Percentiles rank a stretch among this genome's conserved stretches.
These are phyloP conservation scores for Ambrosiella cleistominuta DNA, from an alignment of 2,329 filamentous ascomycete species.

Conservation along the genomic window DNA sequence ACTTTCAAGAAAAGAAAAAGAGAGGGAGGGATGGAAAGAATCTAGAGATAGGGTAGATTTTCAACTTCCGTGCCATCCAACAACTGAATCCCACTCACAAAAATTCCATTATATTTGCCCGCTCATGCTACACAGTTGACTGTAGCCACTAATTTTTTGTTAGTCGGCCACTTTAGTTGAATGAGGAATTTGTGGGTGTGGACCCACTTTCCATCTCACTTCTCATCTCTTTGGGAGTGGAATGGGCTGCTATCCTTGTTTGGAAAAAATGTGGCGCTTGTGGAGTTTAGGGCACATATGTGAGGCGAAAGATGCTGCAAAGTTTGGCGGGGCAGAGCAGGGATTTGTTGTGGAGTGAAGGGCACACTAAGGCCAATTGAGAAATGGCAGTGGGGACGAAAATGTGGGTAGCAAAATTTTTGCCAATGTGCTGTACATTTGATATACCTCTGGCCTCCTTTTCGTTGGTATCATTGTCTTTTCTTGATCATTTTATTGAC, in stretches of 20 bases:
- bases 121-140: constrained; percentile 13
- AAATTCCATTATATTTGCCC: constrained; percentile 4
- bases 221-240: not conserved
- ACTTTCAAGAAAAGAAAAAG: constrained; percentile 16
- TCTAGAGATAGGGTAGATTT: constrained; percentile 10
- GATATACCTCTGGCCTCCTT: constrained; percentile 10
- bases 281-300: constrained; percentile 11
- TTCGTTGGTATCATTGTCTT: constrained; percentile 5
- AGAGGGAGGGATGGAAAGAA: constrained; percentile 12
- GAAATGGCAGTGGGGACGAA: constrained; percentile 1
- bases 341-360: constrained; percentile 13
- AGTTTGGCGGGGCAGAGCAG: not conserved
- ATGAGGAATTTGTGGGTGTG: constrained; percentile 28
- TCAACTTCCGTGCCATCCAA: constrained; percentile 10
- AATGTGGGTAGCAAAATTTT: constrained; percentile 11
- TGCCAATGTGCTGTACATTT: not conserved
- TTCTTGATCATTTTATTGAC: constrained; percentile 10
- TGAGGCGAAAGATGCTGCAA: not conserved
- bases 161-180: not conserved
- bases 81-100: constrained; percentile 12
- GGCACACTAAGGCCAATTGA: constrained; percentile 20
- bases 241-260: not conserved
- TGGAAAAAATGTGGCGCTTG: not conserved
- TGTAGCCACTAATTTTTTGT: not conserved
- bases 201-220: constrained; percentile 15